Conservation (phyloP, 306 rosid species). For the Quercus bicolor region DNA sequence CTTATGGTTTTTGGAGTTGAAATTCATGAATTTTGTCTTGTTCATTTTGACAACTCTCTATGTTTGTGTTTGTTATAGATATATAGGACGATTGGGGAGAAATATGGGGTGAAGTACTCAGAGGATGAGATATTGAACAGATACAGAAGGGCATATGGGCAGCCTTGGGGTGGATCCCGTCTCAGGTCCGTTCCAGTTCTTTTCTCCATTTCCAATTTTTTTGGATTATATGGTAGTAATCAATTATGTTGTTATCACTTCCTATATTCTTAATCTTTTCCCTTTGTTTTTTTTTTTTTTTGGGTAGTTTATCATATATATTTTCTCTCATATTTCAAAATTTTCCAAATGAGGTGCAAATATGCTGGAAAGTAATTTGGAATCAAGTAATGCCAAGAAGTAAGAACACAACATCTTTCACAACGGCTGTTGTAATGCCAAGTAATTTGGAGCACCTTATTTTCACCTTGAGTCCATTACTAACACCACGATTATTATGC, state of each 20-base stretch:
- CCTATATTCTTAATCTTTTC: neutral
- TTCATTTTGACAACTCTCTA: neutral
- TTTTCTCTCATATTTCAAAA: neutral
- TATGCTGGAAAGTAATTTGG: neutral
- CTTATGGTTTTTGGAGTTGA: neutral
- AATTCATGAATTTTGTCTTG: neutral
- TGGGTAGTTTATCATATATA: neutral
- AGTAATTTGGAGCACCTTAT: no score
- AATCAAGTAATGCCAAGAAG: no score
- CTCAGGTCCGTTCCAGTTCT: slow-evolving; percentile 54
- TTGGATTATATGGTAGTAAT: neutral
- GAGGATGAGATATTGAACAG: slow-evolving; percentile 81
- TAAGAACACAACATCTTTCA: no score
- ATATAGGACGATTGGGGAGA: slow-evolving; percentile 79
- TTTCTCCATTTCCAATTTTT: neutral
- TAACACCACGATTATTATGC: no score
- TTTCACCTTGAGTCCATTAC: no score
- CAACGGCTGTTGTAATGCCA: no score
- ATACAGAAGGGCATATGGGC: slow-evolving; percentile 83
- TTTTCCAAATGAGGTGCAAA: neutral
- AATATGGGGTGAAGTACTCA: slow-evolving; percentile 81
- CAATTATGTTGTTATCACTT: neutral
- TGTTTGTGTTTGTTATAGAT: slow-evolving; percentile 38
- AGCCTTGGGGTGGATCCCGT: slow-evolving; percentile 97
- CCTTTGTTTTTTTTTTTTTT: neutral